A percentile compares a stretch with the other conserved stretches of the same genome.
phyloP scores from a whole-genome alignment of 331 rosid genomes.

The Prunus yedoensis region DNA sequence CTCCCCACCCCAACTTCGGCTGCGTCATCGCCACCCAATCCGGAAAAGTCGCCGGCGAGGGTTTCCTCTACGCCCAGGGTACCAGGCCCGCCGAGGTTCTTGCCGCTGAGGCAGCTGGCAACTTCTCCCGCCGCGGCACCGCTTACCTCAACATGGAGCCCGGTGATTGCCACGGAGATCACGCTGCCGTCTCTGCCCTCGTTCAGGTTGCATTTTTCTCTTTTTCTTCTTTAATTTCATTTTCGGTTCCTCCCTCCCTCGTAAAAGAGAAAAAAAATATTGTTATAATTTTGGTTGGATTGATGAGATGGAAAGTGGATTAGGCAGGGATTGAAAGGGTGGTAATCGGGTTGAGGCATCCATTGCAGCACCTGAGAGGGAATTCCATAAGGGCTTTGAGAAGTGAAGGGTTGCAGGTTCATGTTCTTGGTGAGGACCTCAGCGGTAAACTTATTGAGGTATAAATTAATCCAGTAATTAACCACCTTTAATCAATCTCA shows the following conservation, averaged over 20 bases:
- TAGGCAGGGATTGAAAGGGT: slow-evolving; percentile 87
- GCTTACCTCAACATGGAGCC: slow-evolving; percentile 93
- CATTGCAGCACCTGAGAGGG: slow-evolving; percentile 83
- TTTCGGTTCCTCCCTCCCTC: neutral
- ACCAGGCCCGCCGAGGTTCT: slow-evolving; percentile 77
- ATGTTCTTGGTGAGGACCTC: slow-evolving; percentile 88
- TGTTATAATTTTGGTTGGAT: neutral
- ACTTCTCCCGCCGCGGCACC: slow-evolving; percentile 47
- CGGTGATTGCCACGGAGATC: slow-evolving; percentile 82
- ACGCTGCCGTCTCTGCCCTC: slow-evolving; percentile 69
- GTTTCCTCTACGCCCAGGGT: slow-evolving; percentile 87
- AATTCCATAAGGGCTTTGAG: slow-evolving; percentile 73
- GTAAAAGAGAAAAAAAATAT: neutral
- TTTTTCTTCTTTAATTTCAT: no score
- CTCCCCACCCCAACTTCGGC: slow-evolving; percentile 92
- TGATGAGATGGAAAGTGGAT: slow-evolving; percentile 27
- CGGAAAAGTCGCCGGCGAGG: slow-evolving; percentile 70
- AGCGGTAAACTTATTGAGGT: slow-evolving; percentile 67
- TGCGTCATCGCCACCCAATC: slow-evolving; percentile 65
- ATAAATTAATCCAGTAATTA: neutral
- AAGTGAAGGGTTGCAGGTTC: slow-evolving; percentile 72
- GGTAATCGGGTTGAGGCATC: slow-evolving; percentile 91
- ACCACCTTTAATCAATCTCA: neutral
- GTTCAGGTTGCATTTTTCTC: slow-evolving; percentile 48
- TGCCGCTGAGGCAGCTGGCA: slow-evolving; percentile 68